Base-by-base conservation (phyloP, 202 grass and related monocot species). In the Cymbopogon flexuosus region DNA sequence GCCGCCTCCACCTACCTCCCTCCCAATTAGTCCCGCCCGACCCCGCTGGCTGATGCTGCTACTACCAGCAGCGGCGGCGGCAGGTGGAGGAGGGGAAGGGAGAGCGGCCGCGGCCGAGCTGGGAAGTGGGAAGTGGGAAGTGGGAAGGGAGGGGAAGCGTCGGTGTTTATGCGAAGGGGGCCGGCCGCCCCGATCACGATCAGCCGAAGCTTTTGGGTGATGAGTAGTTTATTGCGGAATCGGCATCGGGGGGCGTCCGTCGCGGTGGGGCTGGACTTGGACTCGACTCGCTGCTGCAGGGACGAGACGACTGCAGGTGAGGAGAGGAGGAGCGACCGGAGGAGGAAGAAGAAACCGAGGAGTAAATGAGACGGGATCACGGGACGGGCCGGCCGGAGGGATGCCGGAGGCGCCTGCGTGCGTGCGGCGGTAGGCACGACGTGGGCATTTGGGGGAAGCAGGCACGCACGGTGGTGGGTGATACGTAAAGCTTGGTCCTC, bases 341-440 rank as follows among this genome's bases (percentile, higher is more conserved):
- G 2, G 62, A 81, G 41, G 52, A 79, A 54, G 85, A 72, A 70
- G 72, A 82, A 62, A 70, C 10, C 24, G 45, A 78, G 27, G 45
- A 18, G 15, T 27, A 27, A 27, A 49, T 14, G 46, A 13, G 43
- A 46, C 43, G 43, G 31, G 39, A 8, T 9, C 39, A 27, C 27
- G 27, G 9, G 40, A 2, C 5, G 46, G 76, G 46, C 27, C 27
- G 27, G 27, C 27, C 27, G 68, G 46, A 43, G 49, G 70, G 56
- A 66, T 3, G 34, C 31, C 21, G 29, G 41, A 2, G 8, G 12
- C 45, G 45, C 13, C 45, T 47, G 45, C 45, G 47, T 3, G 51
- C 29, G 62, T 54, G 62, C 63, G 21, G 70, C 27, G 64, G 87
- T 81, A 72, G 82, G 77, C 87, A 76, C 70, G 77, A 84, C 77